Evolutionary conservation across 169 alveolate genomes (phyloP).

Genomic region (Cryptosporidium tyzzeri): DNA sequence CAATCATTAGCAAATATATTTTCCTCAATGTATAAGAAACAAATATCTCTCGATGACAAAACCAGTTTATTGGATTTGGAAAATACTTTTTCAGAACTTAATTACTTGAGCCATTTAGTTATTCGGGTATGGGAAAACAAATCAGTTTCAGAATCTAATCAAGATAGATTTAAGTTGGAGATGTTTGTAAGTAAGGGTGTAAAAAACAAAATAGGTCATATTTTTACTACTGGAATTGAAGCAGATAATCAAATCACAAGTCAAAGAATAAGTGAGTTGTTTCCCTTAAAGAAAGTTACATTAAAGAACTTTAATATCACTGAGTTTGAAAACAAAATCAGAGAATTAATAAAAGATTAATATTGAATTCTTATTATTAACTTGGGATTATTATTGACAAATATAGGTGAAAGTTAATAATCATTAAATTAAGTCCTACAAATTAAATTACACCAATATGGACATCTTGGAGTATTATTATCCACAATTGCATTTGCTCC

Average conservation of each 20-base stretch:
- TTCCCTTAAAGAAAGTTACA: conserved; percentile 12
- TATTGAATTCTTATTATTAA: not conserved
- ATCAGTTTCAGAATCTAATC: conserved; percentile 36
- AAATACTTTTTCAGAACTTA: conserved; percentile 82
- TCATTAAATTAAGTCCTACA: conserved; percentile 14
- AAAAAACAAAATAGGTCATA: conserved; percentile 80
- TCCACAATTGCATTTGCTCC: not conserved
- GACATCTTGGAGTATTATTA: conserved; percentile 48
- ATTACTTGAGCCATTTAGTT: conserved; percentile 86
- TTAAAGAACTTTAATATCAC: not conserved
- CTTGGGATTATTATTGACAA: too few relatives aligned
- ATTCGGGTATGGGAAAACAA: conserved; percentile 87
- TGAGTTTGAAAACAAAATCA: conserved; percentile 28
- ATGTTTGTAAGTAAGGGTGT: conserved; percentile 88
- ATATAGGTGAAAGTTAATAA: not conserved
- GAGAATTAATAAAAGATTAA: not conserved
- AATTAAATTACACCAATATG: conserved; percentile 55
- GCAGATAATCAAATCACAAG: not conserved
- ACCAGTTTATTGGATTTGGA: conserved; percentile 78
- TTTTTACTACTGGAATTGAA: not conserved
- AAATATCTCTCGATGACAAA: conserved; percentile 79
- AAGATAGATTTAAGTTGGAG: conserved; percentile 81
- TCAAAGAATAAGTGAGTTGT: conserved; percentile 2
- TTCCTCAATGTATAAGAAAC: not conserved
- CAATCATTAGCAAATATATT: conserved; percentile 84